Percentiles rank a stretch among this genome's conserved stretches.
These are phyloP conservation scores for Ogataea haglerorum DNA, from an alignment of 805 yeast genomes.

Conservation along the genomic window DNA sequence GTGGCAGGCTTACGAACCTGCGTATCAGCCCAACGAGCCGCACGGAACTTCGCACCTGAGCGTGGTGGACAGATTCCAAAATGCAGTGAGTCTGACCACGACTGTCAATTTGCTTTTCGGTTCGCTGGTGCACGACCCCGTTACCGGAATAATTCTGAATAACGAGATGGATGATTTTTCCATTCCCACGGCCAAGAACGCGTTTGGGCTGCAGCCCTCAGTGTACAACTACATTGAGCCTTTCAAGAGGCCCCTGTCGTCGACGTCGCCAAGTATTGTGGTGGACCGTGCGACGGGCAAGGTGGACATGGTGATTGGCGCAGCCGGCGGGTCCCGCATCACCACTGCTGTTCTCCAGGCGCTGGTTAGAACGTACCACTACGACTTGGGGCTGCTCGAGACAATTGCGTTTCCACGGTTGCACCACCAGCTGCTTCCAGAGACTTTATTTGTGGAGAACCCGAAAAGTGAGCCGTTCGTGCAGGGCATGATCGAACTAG, in stretches of 20 bases:
- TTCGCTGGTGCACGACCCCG: constrained; percentile 71
- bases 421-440: constrained; percentile 89
- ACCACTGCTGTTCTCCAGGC: constrained; percentile 82
- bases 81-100: constrained; percentile 85
- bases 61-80: constrained; percentile 66
- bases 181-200: constrained; percentile 61
- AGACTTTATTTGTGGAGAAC: constrained; percentile 57
- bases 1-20: constrained; percentile 77
- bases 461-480: constrained; percentile 41
- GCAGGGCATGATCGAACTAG: constrained; percentile 38
- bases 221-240: constrained; percentile 74
- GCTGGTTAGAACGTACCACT: constrained; percentile 60
- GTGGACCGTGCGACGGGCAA: constrained; percentile 37
- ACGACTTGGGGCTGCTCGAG: constrained; percentile 56
- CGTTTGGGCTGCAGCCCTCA: constrained; percentile 80
- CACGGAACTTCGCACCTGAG: constrained; percentile 91
- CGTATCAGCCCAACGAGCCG: constrained; percentile 71
- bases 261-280: constrained; percentile 74
- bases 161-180: constrained; percentile 96
- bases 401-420: constrained; percentile 76
- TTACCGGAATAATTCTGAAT: constrained; percentile 80
- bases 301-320: constrained; percentile 75
- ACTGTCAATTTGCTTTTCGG: constrained; percentile 87
- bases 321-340: constrained; percentile 92
- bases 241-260: constrained; percentile 77